Evolutionary conservation across 441 rosid genomes (phyloP), one percentile per base, ranked within the genome.

Genomic region (Geranium incanum): DNA sequence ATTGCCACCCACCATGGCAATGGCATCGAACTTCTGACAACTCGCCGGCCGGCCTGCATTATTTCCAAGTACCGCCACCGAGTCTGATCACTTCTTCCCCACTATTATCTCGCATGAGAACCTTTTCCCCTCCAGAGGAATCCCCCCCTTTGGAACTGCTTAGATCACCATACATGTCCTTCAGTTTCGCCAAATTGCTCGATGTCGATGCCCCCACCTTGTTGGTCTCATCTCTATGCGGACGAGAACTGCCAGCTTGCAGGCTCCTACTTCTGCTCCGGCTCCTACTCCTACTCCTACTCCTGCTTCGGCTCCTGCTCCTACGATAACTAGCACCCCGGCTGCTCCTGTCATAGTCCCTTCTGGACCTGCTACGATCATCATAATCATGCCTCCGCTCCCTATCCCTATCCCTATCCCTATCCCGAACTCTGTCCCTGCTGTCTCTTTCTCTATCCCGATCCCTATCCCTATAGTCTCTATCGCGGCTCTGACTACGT

Each of bases 71-170:
- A 69, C 92, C 82, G 45, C 92, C 98, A 66, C 99, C 98, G 28
- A 95, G 96, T 81, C 95, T 88, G 12, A 95, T 85, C 60, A 95
- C 97, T 83, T 95, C 99, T 79, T 92, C 96, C 3, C 92, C 84
- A 55, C 86, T 74, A 68, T 68, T 84, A 67, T 89, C 92, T 73
- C 89, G 82, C 43, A 83, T 78, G 13, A 86, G 80, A 69, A 71
- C 64, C 84, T 85, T 80, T 66, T 88, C 98, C 68, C 43, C 6
- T 18, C 77, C 79, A 28, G 33, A 28, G 63, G 82, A 76, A 45
- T 78, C 87, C 1, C 82, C 91, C 78, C 82, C 91, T 77, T 83
- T 89, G 69, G 84, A 72, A 73, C 73, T 85, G 41, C 83, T 80
- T 0, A 79, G 60, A 67, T 92, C 97, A 18, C 99, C 98, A 21